These are phyloP conservation scores for Colletotrichum australisinense DNA, from an alignment of 2,329 filamentous ascomycete genomes.

Conservation along the genomic window DNA sequence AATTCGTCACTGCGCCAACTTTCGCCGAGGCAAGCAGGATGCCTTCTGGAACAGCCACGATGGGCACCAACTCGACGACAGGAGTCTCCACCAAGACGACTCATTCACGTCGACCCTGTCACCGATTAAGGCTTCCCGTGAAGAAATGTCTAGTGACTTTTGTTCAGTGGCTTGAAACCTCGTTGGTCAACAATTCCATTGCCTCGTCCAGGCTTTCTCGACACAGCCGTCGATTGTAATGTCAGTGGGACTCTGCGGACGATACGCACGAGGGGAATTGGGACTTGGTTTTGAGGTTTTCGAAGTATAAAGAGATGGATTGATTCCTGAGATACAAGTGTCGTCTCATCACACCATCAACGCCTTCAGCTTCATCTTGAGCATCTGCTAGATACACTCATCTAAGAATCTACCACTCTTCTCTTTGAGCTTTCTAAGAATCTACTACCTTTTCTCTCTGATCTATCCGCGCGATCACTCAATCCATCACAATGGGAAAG, in stretches of 20 bases:
- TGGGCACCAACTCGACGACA: neutral
- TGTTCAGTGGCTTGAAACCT: conserved; percentile 3
- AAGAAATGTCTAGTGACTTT: neutral
- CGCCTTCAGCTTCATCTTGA: neutral
- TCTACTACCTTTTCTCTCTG: neutral
- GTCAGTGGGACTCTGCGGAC: neutral
- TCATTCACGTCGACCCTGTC: conserved; percentile 8
- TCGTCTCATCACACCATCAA: neutral
- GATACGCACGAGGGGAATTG: neutral
- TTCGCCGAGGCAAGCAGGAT: neutral
- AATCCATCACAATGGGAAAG: neutral
- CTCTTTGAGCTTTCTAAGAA: too few species aligned
- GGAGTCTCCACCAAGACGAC: neutral
- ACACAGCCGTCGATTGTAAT: neutral
- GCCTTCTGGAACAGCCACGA: conserved; percentile 8
- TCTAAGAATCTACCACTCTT: neutral
- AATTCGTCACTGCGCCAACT: neutral
- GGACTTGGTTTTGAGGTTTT: neutral
- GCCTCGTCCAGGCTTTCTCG: neutral
- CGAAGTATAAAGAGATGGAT: neutral
- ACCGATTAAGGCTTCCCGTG: conserved; percentile 15
- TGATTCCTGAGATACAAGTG: neutral
- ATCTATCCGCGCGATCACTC: neutral
- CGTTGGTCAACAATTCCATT: neutral
- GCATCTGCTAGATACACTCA: neutral